phyloP scores from a whole-genome alignment of 176 grass and related monocot species.

The Lolium perenne region DNA sequence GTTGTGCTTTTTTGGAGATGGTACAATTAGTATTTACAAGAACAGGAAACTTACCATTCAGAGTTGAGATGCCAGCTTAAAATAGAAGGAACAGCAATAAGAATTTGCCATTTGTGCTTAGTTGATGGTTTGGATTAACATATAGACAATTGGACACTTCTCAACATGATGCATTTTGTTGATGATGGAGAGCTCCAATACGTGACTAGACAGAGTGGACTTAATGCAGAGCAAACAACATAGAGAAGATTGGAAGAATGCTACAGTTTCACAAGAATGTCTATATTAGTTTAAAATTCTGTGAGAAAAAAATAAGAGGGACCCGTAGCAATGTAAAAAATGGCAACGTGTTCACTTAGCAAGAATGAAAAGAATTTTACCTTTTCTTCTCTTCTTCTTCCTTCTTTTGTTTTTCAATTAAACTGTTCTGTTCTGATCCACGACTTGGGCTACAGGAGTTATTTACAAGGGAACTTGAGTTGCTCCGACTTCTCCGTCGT shows the following conservation, averaged over 20 bases:
- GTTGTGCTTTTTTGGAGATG: background rate
- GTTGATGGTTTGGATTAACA: background rate
- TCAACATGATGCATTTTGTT: background rate
- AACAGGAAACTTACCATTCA: background rate
- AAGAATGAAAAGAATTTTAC: conserved; percentile 16
- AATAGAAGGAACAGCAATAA: background rate
- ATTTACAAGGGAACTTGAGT: conserved; percentile 45
- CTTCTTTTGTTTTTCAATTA: conserved; percentile 38
- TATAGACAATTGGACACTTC: background rate
- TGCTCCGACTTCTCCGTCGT: conserved; percentile 52
- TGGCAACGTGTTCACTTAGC: background rate
- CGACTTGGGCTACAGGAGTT: conserved; percentile 40
- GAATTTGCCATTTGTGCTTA: background rate
- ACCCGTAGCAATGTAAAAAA: conserved; percentile 22
- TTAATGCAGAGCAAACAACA: background rate
- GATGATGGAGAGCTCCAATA: background rate
- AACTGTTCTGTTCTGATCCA: conserved; percentile 40
- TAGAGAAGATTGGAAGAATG: background rate
- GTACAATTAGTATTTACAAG: background rate
- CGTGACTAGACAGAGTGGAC: background rate
- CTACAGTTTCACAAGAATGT: background rate
- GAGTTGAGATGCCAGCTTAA: background rate
- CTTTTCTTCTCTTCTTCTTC: conserved; percentile 55
- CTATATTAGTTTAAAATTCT: background rate
- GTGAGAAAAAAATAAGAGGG: background rate